These are phyloP conservation scores for Pseudocohnilembus persalinus DNA, from an alignment of 169 alveolate species.

Conservation along the genomic window DNA sequence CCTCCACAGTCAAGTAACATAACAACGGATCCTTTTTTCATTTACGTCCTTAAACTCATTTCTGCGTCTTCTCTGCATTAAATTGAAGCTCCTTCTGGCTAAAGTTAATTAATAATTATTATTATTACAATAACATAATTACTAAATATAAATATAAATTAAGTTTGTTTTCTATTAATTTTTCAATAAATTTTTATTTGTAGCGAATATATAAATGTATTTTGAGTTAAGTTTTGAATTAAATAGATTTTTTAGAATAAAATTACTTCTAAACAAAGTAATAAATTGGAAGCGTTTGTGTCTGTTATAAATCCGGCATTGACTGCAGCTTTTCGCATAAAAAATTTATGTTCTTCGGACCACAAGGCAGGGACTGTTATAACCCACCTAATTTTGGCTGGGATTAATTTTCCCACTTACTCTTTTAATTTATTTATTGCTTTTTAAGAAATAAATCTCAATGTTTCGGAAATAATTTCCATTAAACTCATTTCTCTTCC, in stretches of 20 bases:
- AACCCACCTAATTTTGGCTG: conserved; percentile 87
- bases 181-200: no score
- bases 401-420: conserved; percentile 82
- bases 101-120: no score
- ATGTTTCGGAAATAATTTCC: conserved; percentile 78
- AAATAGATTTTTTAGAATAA: neutral
- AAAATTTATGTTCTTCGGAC: conserved; percentile 87
- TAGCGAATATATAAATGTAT: no score
- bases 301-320: conserved; percentile 84
- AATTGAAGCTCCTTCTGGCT: conserved; percentile 89
- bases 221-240: neutral
- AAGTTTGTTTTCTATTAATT: no score
- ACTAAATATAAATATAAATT: no score
- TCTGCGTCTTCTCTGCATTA: conserved; percentile 88
- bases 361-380: conserved; percentile 90
- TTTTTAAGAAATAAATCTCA: conserved; percentile 76
- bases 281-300: conserved; percentile 74
- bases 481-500: conserved; percentile 86
- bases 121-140: neutral
- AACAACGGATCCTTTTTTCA: conserved; percentile 74
- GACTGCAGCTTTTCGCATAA: conserved; percentile 88
- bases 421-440: conserved; percentile 84
- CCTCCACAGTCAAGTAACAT: conserved; percentile 91
- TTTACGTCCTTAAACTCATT: conserved; percentile 63
- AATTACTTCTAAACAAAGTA: conserved; percentile 74